These are phyloP conservation scores for Durusdinium trenchii DNA, from an alignment of 73 alveolate species.

Conservation along the genomic window DNA sequence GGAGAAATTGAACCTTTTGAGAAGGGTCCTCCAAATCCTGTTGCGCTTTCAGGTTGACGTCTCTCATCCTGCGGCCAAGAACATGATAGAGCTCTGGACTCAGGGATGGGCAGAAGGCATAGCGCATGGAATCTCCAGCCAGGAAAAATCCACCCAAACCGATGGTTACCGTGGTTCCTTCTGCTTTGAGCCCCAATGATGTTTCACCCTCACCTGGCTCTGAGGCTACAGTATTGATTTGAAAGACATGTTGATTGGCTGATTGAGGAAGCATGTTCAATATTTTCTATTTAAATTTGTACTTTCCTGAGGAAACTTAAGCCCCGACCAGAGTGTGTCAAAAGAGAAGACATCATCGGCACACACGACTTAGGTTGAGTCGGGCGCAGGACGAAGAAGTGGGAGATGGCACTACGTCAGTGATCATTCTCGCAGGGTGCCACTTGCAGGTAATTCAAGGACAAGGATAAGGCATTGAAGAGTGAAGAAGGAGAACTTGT, in stretches of 20 bases:
- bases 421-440: constrained; percentile 99
- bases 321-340: no score
- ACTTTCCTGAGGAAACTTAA: background rate
- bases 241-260: no score
- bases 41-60: constrained; percentile 97
- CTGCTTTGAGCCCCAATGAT: no score
- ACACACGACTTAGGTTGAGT: constrained; percentile 72
- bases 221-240: no score
- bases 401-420: constrained; percentile 99
- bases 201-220: no score
- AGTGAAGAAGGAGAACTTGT: no score
- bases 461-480: no score
- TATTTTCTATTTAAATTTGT: background rate
- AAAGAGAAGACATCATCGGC: no score
- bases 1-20: background rate
- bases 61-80: constrained; percentile 99
- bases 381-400: constrained; percentile 97
- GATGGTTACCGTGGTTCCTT: no score
- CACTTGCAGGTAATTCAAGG: no score
- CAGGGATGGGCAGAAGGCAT: constrained; percentile 50
- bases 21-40: no score
- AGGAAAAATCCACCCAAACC: no score
- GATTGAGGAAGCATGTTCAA: background rate
- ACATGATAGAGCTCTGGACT: constrained; percentile 99
- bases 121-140: background rate